These are phyloP conservation scores for Dalbergia cultrata DNA, from an alignment of 306 rosid species.

Conservation along the genomic window DNA sequence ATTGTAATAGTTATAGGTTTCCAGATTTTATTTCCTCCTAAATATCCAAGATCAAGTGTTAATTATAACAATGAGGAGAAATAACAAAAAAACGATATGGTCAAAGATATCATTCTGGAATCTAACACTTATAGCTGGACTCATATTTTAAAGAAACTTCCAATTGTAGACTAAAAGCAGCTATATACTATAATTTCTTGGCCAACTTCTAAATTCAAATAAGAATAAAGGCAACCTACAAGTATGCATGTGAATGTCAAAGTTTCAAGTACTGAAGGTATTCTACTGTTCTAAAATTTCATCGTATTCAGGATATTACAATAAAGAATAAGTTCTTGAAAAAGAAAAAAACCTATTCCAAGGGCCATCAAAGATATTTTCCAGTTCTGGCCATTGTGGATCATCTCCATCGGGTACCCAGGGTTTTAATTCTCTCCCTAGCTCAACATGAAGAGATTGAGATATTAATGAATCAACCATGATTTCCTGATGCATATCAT, in stretches of 20 bases:
- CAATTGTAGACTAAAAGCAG: neutral
- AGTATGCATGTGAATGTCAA: neutral
- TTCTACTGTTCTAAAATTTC: constrained; percentile 30
- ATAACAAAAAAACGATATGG: neutral
- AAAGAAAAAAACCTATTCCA: constrained; percentile 79
- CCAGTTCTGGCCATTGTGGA: constrained; percentile 84
- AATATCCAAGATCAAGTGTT: constrained; percentile 4
- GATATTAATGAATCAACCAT: constrained; percentile 88
- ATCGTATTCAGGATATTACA: constrained; percentile 3
- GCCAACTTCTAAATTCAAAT: neutral
- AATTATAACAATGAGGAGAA: constrained; percentile 26
- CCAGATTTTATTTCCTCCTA: neutral
- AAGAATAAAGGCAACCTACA: constrained; percentile 20
- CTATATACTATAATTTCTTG: neutral
- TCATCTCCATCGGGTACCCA: constrained; percentile 95
- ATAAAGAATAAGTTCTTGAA: constrained; percentile 30
- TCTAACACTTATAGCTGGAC: constrained; percentile 16
- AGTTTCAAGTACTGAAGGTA: constrained; percentile 24
- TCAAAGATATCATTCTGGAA: constrained; percentile 22
- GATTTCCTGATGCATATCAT: constrained; percentile 71
- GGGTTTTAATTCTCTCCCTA: constrained; percentile 85
- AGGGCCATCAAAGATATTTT: constrained; percentile 76
- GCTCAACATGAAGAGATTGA: constrained; percentile 72
- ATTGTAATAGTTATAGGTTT: constrained; percentile 6
- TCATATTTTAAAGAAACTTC: neutral